phyloP scores from a whole-genome alignment of 108 stramenopile species.

The Chaetoceros tenuissimus region DNA sequence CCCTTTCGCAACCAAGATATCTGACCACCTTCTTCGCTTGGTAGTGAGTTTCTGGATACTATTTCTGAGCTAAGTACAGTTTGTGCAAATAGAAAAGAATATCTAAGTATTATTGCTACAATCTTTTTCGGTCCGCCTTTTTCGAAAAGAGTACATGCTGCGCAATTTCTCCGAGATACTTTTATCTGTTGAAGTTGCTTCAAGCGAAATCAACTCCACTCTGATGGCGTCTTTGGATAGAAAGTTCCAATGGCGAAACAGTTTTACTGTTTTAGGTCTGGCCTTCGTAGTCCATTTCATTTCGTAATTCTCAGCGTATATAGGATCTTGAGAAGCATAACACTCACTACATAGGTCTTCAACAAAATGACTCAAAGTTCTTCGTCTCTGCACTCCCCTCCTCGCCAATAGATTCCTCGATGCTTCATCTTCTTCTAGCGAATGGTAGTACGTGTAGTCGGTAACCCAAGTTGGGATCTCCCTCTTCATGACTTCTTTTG shows the following conservation, averaged over 20 bases:
- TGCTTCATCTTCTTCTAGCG: no score
- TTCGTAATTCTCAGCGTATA: constrained; percentile 5
- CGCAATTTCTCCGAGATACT: neutral
- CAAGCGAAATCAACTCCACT: neutral
- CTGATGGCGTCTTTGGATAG: constrained; percentile 5
- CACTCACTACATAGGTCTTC: constrained; percentile 10
- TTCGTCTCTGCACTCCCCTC: constrained; percentile 4
- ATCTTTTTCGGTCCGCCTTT: neutral
- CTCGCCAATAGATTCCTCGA: no score
- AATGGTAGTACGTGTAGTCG: constrained; percentile 5
- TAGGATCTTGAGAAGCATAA: neutral
- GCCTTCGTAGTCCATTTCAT: constrained; percentile 8
- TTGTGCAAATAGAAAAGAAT: no score
- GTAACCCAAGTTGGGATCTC: constrained; percentile 14
- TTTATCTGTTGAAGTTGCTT: neutral
- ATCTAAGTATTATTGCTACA: no score
- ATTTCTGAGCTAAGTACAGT: no score
- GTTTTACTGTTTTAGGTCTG: neutral
- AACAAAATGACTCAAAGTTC: constrained; percentile 5
- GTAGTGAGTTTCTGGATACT: no score
- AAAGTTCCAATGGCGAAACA: constrained; percentile 14
- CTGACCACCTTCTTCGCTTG: no score
- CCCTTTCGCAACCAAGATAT: no score
- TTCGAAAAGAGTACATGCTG: neutral
- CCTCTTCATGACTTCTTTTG: neutral